These are phyloP conservation scores for Suillus brevipes DNA, from an alignment of 768 basidiomycete species.

Conservation along the genomic window DNA sequence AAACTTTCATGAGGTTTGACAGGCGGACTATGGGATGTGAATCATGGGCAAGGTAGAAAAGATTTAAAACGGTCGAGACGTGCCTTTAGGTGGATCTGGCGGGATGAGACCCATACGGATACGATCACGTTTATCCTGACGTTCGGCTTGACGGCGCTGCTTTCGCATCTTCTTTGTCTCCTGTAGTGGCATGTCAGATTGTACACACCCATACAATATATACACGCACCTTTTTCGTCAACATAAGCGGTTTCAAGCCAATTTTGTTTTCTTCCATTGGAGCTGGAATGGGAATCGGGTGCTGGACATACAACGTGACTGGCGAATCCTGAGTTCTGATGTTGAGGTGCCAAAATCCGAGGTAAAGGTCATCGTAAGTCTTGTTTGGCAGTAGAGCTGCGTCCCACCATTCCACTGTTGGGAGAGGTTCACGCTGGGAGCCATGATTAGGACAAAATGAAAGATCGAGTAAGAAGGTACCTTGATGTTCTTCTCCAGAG, in stretches of 20 bases:
- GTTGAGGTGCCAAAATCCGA: conserved; percentile 57
- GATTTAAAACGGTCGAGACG: conserved; percentile 7
- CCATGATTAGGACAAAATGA: conserved; percentile 3
- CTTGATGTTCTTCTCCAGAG: conserved; percentile 86
- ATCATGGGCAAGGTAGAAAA: not conserved
- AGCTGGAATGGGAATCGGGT: conserved; percentile 94
- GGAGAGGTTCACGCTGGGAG: conserved; percentile 78
- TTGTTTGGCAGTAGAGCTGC: conserved; percentile 77
- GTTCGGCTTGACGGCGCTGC: conserved; percentile 79
- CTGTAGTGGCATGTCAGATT: conserved; percentile 29
- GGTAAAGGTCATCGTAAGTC: conserved; percentile 71
- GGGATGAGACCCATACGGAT: conserved; percentile 95
- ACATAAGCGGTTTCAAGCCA: conserved; percentile 80
- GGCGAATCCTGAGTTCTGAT: conserved; percentile 68
- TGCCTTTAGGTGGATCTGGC: conserved; percentile 93
- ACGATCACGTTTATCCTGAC: conserved; percentile 93
- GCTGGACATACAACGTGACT: conserved; percentile 90
- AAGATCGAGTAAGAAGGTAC: conserved; percentile 39
- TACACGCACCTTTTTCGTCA: conserved; percentile 75
- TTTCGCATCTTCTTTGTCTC: conserved; percentile 98
- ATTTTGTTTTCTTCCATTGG: conserved; percentile 83
- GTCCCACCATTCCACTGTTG: conserved; percentile 98
- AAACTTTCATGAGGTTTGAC: conserved; percentile 95
- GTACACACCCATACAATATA: conserved; percentile 17
- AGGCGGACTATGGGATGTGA: conserved; percentile 65